These are phyloP conservation scores for Xylaria intraflava DNA, from an alignment of 495 filamentous ascomycete species.

Conservation along the genomic window DNA sequence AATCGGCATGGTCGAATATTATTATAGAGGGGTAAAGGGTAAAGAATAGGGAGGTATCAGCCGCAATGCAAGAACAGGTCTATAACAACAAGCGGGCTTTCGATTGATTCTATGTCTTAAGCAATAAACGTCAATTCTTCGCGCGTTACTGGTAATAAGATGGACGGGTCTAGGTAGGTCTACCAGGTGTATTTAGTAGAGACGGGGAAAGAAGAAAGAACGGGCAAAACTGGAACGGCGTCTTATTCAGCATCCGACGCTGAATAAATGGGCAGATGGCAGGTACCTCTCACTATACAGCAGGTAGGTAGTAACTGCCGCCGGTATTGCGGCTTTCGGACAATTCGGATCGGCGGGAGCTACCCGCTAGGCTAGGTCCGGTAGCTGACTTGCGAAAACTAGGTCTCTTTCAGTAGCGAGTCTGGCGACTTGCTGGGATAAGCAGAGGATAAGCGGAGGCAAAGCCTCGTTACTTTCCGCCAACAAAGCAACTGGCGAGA, in stretches of 20 bases:
- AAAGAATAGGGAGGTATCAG: background rate
- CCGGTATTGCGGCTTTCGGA: background rate
- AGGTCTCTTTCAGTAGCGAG: background rate
- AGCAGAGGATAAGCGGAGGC: too few species aligned
- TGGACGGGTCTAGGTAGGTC: background rate
- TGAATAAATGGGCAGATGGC: too few species aligned
- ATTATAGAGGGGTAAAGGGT: background rate
- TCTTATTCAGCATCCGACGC: too few species aligned
- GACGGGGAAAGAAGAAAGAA: constrained; percentile 1
- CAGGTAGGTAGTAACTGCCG: too few species aligned
- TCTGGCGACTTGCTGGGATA: background rate
- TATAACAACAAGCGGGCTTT: background rate
- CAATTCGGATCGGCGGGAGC: constrained; percentile 9
- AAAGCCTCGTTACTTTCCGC: too few species aligned
- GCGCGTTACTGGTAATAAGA: background rate
- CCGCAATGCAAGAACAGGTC: background rate
- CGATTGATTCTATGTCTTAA: background rate
- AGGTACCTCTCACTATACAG: too few species aligned
- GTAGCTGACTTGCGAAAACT: background rate
- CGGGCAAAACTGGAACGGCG: too few species aligned
- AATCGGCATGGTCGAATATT: constrained; percentile 56
- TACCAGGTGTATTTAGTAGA: background rate
- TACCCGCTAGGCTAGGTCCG: background rate
- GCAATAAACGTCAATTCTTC: background rate
- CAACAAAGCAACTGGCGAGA: too few species aligned